Conservation (phyloP, 2,329 filamentous ascomycete species). For the Orbilia oligospora region DNA sequence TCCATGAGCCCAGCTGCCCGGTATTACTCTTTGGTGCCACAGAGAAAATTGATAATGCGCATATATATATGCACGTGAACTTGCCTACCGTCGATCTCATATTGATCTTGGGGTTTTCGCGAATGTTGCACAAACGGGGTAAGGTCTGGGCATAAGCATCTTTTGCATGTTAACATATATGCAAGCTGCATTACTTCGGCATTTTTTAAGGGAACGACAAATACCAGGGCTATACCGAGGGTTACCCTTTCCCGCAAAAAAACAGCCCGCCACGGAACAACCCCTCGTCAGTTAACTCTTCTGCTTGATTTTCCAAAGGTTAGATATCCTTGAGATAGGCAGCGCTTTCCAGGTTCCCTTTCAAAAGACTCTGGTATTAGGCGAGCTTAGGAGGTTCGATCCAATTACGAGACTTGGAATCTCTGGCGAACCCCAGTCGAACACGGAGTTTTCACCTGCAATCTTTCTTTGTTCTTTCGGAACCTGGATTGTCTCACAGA, state of each 20-base stretch:
- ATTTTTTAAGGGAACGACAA: neutral
- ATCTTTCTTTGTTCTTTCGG: neutral
- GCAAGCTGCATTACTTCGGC: conserved; percentile 13
- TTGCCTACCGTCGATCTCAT: neutral
- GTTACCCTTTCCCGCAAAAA: conserved; percentile 24
- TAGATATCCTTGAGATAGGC: conserved; percentile 47
- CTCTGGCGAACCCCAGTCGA: neutral
- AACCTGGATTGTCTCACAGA: conserved; percentile 1
- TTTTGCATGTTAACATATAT: conserved; percentile 6
- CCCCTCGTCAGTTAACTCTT: neutral
- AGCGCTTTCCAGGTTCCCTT: conserved; percentile 37
- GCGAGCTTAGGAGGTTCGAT: conserved; percentile 39
- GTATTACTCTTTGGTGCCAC: conserved; percentile 23
- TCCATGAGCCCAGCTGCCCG: neutral
- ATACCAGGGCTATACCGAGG: neutral
- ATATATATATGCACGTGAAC: conserved; percentile 25
- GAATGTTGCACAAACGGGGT: conserved; percentile 19
- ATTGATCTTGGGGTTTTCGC: conserved; percentile 17
- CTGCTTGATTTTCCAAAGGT: conserved; percentile 10
- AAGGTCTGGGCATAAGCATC: conserved; percentile 26
- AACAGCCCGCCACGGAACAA: neutral
- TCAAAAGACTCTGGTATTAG: conserved; percentile 19
- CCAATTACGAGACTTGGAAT: neutral
- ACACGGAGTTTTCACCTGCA: conserved; percentile 16
- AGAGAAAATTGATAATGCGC: neutral